These are phyloP conservation scores for Monascus purpureus DNA, from an alignment of 495 filamentous ascomycete species.

Conservation along the genomic window DNA sequence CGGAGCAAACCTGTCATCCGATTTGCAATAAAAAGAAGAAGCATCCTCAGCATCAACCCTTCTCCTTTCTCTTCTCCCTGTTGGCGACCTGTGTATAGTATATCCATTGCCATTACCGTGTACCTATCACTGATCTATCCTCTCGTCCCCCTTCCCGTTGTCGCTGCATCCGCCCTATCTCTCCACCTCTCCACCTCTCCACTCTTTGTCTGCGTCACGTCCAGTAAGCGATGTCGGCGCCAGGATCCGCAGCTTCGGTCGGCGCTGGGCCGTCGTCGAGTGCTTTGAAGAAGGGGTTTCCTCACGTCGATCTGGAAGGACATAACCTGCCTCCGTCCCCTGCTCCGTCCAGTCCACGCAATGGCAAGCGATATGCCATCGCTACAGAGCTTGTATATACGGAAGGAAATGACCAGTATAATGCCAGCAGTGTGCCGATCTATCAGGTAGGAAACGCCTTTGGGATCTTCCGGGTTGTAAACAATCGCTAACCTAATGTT, in stretches of 20 bases:
- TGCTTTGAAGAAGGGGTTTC: conserved; percentile 51
- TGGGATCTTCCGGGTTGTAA: background rate
- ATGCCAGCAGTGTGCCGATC: conserved; percentile 86
- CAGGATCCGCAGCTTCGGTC: conserved; percentile 22
- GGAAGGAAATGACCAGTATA: conserved; percentile 89
- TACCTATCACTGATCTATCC: too few relatives aligned
- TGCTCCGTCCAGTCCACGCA: conserved; percentile 78
- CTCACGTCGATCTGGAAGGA: conserved; percentile 69
- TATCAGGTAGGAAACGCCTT: conserved; percentile 51
- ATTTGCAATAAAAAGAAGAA: too few relatives aligned
- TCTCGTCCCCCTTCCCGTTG: too few relatives aligned
- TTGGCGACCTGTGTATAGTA: too few relatives aligned
- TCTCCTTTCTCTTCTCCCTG: too few relatives aligned
- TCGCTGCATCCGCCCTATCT: conserved; percentile 6
- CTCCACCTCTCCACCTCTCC: conserved; percentile 1
- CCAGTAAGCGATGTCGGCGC: conserved; percentile 38
- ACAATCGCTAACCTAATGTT: conserved; percentile 7
- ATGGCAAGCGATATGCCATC: conserved; percentile 74
- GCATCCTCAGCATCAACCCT: too few relatives aligned
- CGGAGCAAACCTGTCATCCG: too few relatives aligned
- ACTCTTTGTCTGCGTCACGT: too few relatives aligned
- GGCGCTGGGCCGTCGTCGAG: conserved; percentile 9
- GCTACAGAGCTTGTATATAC: conserved; percentile 95
- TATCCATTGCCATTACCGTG: too few relatives aligned
- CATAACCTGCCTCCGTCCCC: conserved; percentile 89